A percentile compares a stretch with the other conserved stretches of the same genome.
Conservation (phyloP, 192 early-diverging fungal species). For the Coemansia pectinata region DNA sequence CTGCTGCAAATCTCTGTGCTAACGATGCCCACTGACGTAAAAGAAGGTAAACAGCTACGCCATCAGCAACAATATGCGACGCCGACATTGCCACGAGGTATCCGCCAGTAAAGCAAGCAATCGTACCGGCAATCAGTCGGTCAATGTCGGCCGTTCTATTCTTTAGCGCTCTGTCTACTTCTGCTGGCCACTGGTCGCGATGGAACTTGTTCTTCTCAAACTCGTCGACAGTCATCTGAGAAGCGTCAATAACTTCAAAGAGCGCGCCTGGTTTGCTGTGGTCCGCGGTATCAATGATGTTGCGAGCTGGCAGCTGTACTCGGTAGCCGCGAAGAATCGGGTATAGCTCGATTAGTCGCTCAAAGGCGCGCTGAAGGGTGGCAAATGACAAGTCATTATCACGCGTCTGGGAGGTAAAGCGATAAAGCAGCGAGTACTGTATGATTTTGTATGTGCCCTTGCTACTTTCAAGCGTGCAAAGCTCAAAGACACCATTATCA, state of each 20-base stretch:
- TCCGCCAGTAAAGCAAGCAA: not conserved
- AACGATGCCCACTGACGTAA: not conserved
- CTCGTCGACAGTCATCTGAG: not conserved
- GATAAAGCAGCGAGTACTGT: not conserved
- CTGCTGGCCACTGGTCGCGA: not conserved
- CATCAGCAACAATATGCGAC: not conserved
- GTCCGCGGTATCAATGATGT: not conserved
- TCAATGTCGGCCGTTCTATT: not conserved
- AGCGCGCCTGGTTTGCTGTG: not conserved
- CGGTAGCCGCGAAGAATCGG: not conserved
- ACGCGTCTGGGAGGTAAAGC: not conserved
- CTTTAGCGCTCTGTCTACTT: not conserved
- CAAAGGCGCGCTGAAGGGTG: not conserved
- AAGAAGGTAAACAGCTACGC: not conserved
- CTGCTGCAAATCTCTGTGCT: not conserved
- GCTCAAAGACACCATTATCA: not conserved
- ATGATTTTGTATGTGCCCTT: not conserved
- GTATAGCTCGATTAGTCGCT: not conserved
- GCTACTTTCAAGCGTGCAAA: not conserved
- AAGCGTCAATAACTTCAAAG: not conserved
- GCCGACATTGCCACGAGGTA: not conserved
- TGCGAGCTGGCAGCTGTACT: not conserved
- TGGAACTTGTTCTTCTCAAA: not conserved
- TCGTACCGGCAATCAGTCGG: not conserved
- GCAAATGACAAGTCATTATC: not conserved